Evolutionary conservation across 495 filamentous ascomycete species (phyloP), one percentile per base, ranked within the genome.

Genomic region (Polyplosphaeria fusca): DNA sequence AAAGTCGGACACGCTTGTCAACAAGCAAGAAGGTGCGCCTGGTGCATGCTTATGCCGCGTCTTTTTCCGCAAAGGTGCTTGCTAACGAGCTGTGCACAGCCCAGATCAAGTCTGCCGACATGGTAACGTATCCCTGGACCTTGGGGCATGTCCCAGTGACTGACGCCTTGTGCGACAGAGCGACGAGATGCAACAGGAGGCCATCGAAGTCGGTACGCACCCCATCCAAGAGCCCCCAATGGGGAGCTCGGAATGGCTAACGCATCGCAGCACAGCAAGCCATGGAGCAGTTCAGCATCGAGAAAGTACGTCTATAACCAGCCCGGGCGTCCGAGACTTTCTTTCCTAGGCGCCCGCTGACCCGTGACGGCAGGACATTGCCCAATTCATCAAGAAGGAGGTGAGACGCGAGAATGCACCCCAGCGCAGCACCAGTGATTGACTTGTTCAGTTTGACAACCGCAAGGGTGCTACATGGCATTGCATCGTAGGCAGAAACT

Each of bases 401-500:
- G 93, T 95, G 72, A 58, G 81, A 50, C 7, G 28, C 40, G 42
- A 52, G 46, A 16, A 12, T 26, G 50, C 47, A 19, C 27, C 5
- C 45, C 22, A 5, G 28, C 3, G 1, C 16, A 30, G 7, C 14
- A 22, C 23, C 18, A 43, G 19, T 7, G 12, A 20, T 46, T 58
- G 22, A 58, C 25, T 16, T 27, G 7, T 4, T 43, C 65, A 95
- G 88, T 93, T 95, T 64, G 89, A 95, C 70, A 84, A 84, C 53
- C 82, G 90, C 66, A 95, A 92, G 76, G 89, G 92, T 23, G 88
- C 89, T 56, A 95, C 89, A 64, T 96, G 93, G 93, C 93, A 99
- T 74, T 97, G 94, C 74, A 96, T 99, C 56, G 93, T 97, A 11
- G 93, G 93, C 37, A 82, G 94, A 52, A 97, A 99, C 78, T 99